A percentile compares a stretch with the other conserved stretches of the same genome.
Evolutionary conservation across 306 rosid genomes (phyloP).

Genomic region (Boehmeria nivea): DNA sequence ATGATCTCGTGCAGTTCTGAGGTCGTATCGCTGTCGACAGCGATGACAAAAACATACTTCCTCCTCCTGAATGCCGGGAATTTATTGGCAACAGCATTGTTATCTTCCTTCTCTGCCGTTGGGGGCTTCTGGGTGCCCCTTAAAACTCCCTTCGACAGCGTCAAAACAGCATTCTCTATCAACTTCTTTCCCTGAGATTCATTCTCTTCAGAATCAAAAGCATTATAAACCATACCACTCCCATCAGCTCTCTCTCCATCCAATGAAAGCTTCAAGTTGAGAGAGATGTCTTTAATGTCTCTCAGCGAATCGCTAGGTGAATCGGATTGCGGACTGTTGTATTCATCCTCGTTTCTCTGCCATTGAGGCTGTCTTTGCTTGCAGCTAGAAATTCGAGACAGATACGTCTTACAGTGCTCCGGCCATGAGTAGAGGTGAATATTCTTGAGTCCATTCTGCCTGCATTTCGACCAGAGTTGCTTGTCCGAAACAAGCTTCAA

Average conservation of each 20-base stretch:
- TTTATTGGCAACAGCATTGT: slow-evolving; percentile 15
- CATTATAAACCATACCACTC: slow-evolving; percentile 18
- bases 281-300: slow-evolving; percentile 49
- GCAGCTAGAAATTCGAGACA: slow-evolving; percentile 43
- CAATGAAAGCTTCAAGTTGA: slow-evolving; percentile 44
- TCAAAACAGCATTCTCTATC: slow-evolving; percentile 24
- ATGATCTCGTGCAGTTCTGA: slow-evolving; percentile 28
- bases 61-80: slow-evolving; percentile 38
- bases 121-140: slow-evolving; percentile 24
- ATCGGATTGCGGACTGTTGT: slow-evolving; percentile 28
- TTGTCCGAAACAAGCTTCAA: slow-evolving; percentile 60
- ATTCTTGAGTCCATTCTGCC: slow-evolving; percentile 57
- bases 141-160: slow-evolving; percentile 27
- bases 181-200: slow-evolving; percentile 24
- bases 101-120: slow-evolving; percentile 24
- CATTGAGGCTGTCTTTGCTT: slow-evolving; percentile 58
- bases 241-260: slow-evolving; percentile 41
- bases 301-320: slow-evolving; percentile 52
- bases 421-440: slow-evolving; percentile 59
- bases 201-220: slow-evolving; percentile 31
- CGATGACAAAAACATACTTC: slow-evolving; percentile 30
- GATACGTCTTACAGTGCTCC: slow-evolving; percentile 49
- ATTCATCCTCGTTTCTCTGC: slow-evolving; percentile 31
- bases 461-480: slow-evolving; percentile 56
- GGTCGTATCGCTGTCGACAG: slow-evolving; percentile 37